Evolutionary conservation across 2,329 filamentous ascomycete genomes (phyloP), one percentile per base, ranked within the genome.

Genomic region (Delphinella strobiligena): DNA sequence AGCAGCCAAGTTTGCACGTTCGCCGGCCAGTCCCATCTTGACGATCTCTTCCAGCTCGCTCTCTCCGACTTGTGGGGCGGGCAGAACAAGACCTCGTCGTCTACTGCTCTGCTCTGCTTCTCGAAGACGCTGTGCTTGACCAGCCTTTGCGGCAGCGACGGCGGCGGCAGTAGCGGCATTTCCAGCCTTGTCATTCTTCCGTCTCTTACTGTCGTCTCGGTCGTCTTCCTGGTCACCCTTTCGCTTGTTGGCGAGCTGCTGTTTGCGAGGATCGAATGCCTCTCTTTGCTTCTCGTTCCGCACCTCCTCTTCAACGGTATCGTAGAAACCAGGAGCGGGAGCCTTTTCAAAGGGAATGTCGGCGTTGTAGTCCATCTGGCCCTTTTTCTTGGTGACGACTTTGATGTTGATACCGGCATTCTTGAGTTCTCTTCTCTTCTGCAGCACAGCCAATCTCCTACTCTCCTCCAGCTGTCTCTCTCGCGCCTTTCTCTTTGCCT

Each of bases 301-400:
- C 4, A 67, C 63, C 49, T 82, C 68, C 57, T 98, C 91, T 11
- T 95, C 87, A 3, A 69, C 69, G 0, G 91, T 98, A 58, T 98
- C 89, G 63, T 89, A 94, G 59, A 98, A 98, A 10, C 91, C 91
- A 16, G 79, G 68, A 0, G 82, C 81, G 0, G 91, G 80, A 47
- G 84, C 83, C 62, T 91, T 95, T 61, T 98, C 91, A 49, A 98
- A 96, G 0, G 91, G 91, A 48, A 98, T 93, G 52, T 98, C 91
- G 52, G 91, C 91, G 61, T 98, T 98, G 68, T 98, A 98, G 62
- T 98, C 91, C 86, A 98, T 98, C 66, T 96, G 82, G 0, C 91
- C 91, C 68, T 86, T 80, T 68, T 96, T 96, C 45, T 82, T 78
- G 11, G 82, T 91, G 2, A 79, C 78, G 42, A 96, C 80, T 63